phyloP scores from a whole-genome alignment of 2,329 filamentous ascomycete species.

The Aureobasidium sp. region DNA sequence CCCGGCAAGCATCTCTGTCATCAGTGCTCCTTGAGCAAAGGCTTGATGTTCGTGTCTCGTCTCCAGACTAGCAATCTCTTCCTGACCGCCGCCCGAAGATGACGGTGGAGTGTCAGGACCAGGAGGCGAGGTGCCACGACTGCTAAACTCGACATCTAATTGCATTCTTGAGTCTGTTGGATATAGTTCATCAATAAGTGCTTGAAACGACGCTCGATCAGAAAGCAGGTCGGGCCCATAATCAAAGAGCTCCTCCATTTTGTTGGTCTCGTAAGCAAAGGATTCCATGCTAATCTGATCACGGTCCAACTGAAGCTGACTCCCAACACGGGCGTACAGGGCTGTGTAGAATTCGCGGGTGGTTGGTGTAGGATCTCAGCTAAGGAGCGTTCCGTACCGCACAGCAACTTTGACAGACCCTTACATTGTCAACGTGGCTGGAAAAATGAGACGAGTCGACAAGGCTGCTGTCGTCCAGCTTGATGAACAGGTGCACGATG shows the following conservation, averaged over 20 bases:
- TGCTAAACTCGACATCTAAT: conserved; percentile 2
- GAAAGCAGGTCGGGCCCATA: neutral
- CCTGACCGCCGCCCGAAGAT: neutral
- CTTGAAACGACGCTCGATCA: conserved; percentile 4
- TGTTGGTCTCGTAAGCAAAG: conserved; percentile 7
- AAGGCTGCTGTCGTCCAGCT: conserved; percentile 4
- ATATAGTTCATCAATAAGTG: conserved; percentile 2
- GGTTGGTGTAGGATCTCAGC: neutral
- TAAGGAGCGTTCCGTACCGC: conserved; percentile 10
- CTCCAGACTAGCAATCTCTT: neutral
- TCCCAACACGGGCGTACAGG: conserved; percentile 5
- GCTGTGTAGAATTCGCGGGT: neutral
- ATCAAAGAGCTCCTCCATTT: conserved; percentile 7
- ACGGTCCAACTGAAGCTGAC: neutral
- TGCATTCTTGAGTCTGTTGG: neutral
- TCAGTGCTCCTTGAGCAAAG: neutral
- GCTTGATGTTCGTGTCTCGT: neutral
- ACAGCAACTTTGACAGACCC: neutral
- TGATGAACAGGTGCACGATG: neutral
- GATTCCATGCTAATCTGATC: neutral
- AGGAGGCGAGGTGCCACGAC: neutral
- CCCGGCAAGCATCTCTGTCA: conserved; percentile 9
- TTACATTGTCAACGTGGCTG: conserved; percentile 5
- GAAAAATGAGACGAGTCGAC: neutral
- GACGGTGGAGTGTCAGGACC: conserved; percentile 2